These are phyloP conservation scores for Cordia subcordata DNA, from an alignment of 257 asterid species.

Conservation along the genomic window DNA sequence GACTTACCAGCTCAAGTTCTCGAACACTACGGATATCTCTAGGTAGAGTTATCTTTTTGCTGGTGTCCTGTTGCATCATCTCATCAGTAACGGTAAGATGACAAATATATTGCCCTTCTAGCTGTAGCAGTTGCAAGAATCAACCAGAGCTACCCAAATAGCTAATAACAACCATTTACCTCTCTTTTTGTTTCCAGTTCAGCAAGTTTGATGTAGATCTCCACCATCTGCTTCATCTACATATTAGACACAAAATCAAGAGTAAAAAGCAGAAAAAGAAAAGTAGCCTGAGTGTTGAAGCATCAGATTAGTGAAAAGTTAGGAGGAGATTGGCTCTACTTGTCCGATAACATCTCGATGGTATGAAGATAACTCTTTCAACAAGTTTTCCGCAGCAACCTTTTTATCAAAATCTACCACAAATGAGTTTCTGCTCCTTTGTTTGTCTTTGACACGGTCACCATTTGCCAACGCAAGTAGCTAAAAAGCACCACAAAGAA, in stretches of 20 bases:
- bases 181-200: constrained; percentile 93
- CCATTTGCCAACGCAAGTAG: constrained; percentile 95
- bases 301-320: constrained; percentile 8
- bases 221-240: constrained; percentile 98
- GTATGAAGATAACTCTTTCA: constrained; percentile 65
- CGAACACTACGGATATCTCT: constrained; percentile 86
- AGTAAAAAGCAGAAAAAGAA: constrained; percentile 7
- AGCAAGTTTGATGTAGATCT: constrained; percentile 94
- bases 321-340: constrained; percentile 34
- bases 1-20: constrained; percentile 86
- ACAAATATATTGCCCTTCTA: constrained; percentile 1
- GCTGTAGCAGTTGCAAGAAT: constrained; percentile 1
- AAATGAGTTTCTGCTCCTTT: constrained; percentile 89
- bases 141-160: neutral
- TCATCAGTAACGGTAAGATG: constrained; percentile 23
- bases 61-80: constrained; percentile 68
- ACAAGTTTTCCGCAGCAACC: constrained; percentile 87
- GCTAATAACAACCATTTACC: constrained; percentile 34
- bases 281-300: constrained; percentile 16
- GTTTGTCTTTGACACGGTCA: constrained; percentile 97
- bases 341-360: constrained; percentile 78
- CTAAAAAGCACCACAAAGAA: constrained; percentile 33
- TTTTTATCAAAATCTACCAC: constrained; percentile 93
- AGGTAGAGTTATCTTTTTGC: constrained; percentile 72
- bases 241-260: constrained; percentile 18